Base-by-base conservation (phyloP, 768 basidiomycete genomes). In the Mycena indigotica region DNA sequence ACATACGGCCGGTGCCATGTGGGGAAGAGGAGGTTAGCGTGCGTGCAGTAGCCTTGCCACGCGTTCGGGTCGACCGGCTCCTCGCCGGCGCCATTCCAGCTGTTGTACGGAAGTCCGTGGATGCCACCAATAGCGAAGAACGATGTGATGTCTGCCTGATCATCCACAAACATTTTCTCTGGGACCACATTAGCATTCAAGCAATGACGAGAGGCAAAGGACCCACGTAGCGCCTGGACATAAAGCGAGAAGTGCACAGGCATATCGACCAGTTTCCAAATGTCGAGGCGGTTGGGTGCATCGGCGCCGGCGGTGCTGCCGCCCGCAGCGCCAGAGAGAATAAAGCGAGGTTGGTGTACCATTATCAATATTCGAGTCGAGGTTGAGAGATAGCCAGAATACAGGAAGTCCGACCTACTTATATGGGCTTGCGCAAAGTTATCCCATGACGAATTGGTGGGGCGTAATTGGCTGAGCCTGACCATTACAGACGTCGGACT, bases 1-100 rank as follows among this genome's bases (percentile, higher is more conserved):
- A 84, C 66, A 58, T 84, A 84, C 2, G 81, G 80, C 50, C 84
- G 69, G 60, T 85, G 83, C 79, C 80, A 84, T 4, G 79, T 82
- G 6, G 82, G 82, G 72, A 84, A 84, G 10, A 83, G 69, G 8
- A 77, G 72, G 1, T 76, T 77, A 16, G 79, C 79, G 65, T 85
- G 84, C n/a, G 75, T 77, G 64, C 83, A 84, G 61, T 84, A 84
- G 3, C 83, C 83, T n/a, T 72, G 69, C 71, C 71, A 76, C 6
- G 58, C 56, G 6, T 66, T 59, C 0, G 60, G 56, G 16, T 65
- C 49, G 15, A 65, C 68, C 28, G 67, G 23, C 21, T 23, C 5
- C 6, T 66, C 62, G 5, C 71, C 74, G 12, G 73, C 69, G 15
- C 72, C 77, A 51, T 80, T 73, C 80, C 80, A 85, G 0, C 66